Evolutionary conservation across 352 stramenopile genomes (phyloP), one percentile per base, ranked within the genome.

Genomic region (Pythium angustatum): DNA sequence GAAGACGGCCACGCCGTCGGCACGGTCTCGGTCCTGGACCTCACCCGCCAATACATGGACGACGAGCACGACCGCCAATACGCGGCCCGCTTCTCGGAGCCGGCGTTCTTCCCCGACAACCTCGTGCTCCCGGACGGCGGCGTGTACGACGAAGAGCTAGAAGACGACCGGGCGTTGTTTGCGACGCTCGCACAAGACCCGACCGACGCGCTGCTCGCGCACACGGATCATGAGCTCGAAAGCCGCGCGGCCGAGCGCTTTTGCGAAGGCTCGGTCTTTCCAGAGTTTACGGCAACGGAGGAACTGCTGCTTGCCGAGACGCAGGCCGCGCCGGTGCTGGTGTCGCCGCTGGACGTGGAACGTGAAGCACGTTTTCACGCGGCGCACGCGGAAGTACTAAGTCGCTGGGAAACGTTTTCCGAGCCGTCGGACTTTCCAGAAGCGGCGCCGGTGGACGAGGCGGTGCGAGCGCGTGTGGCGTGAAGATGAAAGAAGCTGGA

Each of bases 401-500:
- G 56, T 40, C 62, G 78, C 34, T 79, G 85, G 48, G 53, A 76
- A 28, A 34, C 68, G 48, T 92, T 89, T 62, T 90, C 74, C 19
- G 74, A 84, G 64, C 67, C 79, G 17, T 87, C 83, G 14, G 81
- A 90, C 63, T 90, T 88, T 58, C 81, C 81, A 0, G 83, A 92
- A 59, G 75, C 64, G 17, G 63, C 72, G 15, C 67, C 68, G 2
- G 58, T 86, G 48, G 79, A 92, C 31, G 83, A 90, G 41, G 70
- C 72, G 12, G 76, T 88, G n/a, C 66, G 79, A 26, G 64, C 68
- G 30, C 70, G 66, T 43, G 62, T 45, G 24, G 50, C 19, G 40
- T 47, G 40, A 47, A 11, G 17, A n/a, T n/a, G n/a, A n/a, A n/a
- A n/a, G n/a, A n/a, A n/a, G n/a, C n/a, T n/a, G n/a, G n/a, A n/a